A percentile compares a stretch with the other conserved stretches of the same genome.
Conservation (phyloP, 768 basidiomycete genomes). For the Boletus subparvulus region DNA sequence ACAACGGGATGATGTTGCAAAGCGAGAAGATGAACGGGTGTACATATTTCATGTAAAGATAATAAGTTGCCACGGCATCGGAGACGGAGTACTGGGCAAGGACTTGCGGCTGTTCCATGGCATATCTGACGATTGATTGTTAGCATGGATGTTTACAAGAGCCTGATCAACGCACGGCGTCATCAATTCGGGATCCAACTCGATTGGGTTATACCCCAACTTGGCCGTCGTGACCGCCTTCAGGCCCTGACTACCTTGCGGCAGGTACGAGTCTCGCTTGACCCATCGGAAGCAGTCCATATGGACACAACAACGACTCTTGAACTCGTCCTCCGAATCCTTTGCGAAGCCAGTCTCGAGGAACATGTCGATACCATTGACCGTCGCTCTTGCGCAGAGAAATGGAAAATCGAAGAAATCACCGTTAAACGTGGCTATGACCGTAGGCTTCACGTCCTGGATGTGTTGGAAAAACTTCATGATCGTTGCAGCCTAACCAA, state of each 20-base stretch:
- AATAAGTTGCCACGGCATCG: constrained; percentile 99
- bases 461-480: constrained; percentile 92
- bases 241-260: constrained; percentile 96
- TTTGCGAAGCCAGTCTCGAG: constrained; percentile 89
- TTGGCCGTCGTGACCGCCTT: constrained; percentile 98
- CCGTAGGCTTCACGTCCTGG: constrained; percentile 90
- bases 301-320: constrained; percentile 87
- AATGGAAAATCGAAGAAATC: constrained; percentile 99
- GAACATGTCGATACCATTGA: constrained; percentile 95
- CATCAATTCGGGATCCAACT: constrained; percentile 98
- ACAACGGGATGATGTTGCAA: constrained; percentile 97
- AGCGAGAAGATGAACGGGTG: constrained; percentile 99
- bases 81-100: constrained; percentile 98
- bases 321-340: constrained; percentile 94
- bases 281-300: constrained; percentile 99
- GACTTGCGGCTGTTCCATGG: constrained; percentile 90
- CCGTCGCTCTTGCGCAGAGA: constrained; percentile 78
- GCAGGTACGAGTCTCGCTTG: constrained; percentile 96
- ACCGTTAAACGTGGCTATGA: constrained; percentile 98
- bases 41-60: constrained; percentile 99
- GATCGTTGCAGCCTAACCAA: constrained; percentile 71
- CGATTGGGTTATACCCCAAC: constrained; percentile 94
- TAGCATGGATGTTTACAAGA: not conserved
- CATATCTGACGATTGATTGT: constrained; percentile 60
- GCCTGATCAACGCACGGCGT: constrained; percentile 73